Evolutionary conservation across 208 protist species (phyloP), one percentile per base, ranked within the genome.

Genomic region (Acanthamoeba triangularis): DNA sequence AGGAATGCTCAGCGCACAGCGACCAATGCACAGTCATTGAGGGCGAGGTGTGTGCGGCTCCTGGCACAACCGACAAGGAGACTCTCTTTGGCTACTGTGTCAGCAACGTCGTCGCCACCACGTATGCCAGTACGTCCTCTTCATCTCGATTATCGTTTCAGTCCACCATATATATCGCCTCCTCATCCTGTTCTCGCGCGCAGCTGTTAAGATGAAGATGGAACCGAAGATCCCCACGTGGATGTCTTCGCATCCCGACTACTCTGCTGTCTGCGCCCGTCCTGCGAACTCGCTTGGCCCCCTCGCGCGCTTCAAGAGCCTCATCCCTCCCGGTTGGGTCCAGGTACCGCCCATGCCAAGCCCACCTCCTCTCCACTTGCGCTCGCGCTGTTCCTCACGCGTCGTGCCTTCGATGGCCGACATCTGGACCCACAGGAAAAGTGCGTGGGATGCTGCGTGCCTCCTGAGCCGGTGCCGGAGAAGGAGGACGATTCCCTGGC

Each of bases 221-320:
- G 25, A 54, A 30, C 80, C 80, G 8, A 88, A 88, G 80, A 88
- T 88, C 47, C 80, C 80, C n/a, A 88, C 80, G 18, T 88, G 80
- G 80, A 88, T 88, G 80, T 88, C 80, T 88, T 88, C 80, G 28
- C 80, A 88, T 37, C 80, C 80, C 3, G 80, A 88, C 35, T 88
- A 88, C 47, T 88, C 80, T 13, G 44, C 80, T 13, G 7, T 88
- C 33, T 88, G 80, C 49, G 80, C 80, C 20, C 80, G 80, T 23
- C 49, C 80, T 33, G 49, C 80, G 7, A 63, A 63, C 52, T 54
- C 80, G 8, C 72, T 80, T n/a, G 80, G 47, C 0, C 49, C 52
- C 6, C 3, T 63, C 13, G 44, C 80, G 14, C 80, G 80, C 49
- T 88, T 88, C 80, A 6, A 63, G 49, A 23, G 33, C 47, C 80